These are phyloP conservation scores for Vanilla planifolia DNA, from an alignment of 106 monocot genomes.

Conservation along the genomic window DNA sequence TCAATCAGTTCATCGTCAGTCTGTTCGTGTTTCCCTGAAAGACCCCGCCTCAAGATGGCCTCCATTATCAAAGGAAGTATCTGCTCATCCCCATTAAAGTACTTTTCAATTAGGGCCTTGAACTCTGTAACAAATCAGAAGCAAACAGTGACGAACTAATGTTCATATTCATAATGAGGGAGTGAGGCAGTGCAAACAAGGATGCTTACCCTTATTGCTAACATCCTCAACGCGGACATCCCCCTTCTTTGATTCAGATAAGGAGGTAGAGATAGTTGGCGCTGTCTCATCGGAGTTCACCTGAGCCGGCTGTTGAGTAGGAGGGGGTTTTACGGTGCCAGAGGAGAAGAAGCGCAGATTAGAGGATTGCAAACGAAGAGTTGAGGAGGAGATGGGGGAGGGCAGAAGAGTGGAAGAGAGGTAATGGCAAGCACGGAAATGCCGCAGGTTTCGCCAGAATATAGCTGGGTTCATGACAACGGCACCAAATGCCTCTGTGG, in stretches of 20 bases:
- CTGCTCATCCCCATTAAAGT: conserved; percentile 56
- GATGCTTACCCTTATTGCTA: conserved; percentile 22
- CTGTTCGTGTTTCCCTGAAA: conserved; percentile 53
- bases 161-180: not conserved
- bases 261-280: not conserved
- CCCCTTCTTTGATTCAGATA: conserved; percentile 11
- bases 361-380: not conserved
- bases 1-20: conserved; percentile 86
- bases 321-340: not conserved
- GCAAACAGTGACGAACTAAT: not conserved
- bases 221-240: conserved; percentile 19
- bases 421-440: not conserved
- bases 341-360: conserved; percentile 13
- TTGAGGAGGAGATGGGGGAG: conserved; percentile 8
- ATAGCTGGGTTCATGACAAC: not conserved
- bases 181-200: not conserved
- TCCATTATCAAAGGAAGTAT: conserved; percentile 41
- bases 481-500: too few relatives aligned
- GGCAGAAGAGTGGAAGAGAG: not conserved
- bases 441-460: not conserved
- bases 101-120: conserved; percentile 49
- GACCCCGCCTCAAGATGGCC: conserved; percentile 45
- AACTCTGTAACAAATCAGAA: conserved; percentile 32
- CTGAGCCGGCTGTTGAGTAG: not conserved
- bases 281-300: not conserved